Evolutionary conservation across 2,329 filamentous ascomycete species (phyloP).

Genomic region (Uncinocarpus reesii): DNA sequence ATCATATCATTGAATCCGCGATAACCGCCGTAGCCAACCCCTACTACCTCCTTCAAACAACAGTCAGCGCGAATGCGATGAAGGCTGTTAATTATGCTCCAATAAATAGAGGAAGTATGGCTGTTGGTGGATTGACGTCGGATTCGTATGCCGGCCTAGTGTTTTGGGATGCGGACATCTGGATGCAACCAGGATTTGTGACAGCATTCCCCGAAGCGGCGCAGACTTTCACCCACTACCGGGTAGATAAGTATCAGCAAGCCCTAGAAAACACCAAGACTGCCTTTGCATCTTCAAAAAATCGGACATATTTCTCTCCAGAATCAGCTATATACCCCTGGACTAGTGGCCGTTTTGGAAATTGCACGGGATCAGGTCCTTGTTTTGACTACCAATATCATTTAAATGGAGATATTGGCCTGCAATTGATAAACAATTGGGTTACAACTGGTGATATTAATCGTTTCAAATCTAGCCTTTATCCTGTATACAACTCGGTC

Average conservation of each 20-base stretch:
- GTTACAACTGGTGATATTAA: slow-evolving; percentile 49
- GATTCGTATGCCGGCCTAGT: slow-evolving; percentile 57
- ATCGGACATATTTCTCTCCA: slow-evolving; percentile 46
- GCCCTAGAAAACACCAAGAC: slow-evolving; percentile 51
- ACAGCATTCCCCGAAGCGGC: slow-evolving; percentile 53
- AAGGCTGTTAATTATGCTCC: slow-evolving; percentile 39
- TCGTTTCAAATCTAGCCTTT: slow-evolving; percentile 46
- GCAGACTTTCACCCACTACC: slow-evolving; percentile 55
- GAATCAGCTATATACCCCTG: slow-evolving; percentile 56
- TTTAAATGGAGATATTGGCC: slow-evolving; percentile 58
- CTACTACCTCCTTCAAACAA: slow-evolving; percentile 42
- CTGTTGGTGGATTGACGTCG: slow-evolving; percentile 57
- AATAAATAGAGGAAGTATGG: slow-evolving; percentile 53
- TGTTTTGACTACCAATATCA: slow-evolving; percentile 67
- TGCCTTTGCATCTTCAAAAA: slow-evolving; percentile 49
- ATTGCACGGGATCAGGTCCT: slow-evolving; percentile 54
- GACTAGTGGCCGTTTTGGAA: slow-evolving; percentile 57
- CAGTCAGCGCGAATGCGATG: slow-evolving; percentile 45
- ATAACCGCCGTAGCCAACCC: slow-evolving; percentile 40
- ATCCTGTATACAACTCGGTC: slow-evolving; percentile 55
- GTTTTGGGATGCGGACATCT: slow-evolving; percentile 59
- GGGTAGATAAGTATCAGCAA: slow-evolving; percentile 49
- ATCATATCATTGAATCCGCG: slow-evolving; percentile 45
- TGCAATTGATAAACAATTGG: slow-evolving; percentile 53
- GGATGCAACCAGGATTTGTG: slow-evolving; percentile 59